phyloP scores from a whole-genome alignment of 2,329 filamentous ascomycete genomes.

The Podosphaera fusca region DNA sequence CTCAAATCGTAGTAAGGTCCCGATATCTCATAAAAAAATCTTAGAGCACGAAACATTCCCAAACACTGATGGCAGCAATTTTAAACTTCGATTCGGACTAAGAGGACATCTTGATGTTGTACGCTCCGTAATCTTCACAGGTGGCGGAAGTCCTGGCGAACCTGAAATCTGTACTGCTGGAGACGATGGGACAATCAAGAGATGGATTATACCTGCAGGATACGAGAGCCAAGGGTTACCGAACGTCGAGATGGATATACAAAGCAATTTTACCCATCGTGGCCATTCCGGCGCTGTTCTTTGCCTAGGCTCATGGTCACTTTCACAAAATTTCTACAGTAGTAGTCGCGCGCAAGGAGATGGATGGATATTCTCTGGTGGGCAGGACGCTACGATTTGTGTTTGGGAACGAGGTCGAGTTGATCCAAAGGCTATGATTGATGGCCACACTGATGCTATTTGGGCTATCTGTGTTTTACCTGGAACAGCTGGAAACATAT shows the following conservation, averaged over 20 bases:
- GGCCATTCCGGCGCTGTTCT: slow-evolving; percentile 84
- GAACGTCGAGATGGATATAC: slow-evolving; percentile 61
- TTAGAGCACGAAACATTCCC: slow-evolving; percentile 40
- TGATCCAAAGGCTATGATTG: slow-evolving; percentile 81
- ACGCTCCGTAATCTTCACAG: slow-evolving; percentile 85
- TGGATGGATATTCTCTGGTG: slow-evolving; percentile 96
- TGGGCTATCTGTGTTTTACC: slow-evolving; percentile 91
- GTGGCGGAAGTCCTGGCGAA: slow-evolving; percentile 81
- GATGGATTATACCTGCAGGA: slow-evolving; percentile 78
- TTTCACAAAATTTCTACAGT: slow-evolving; percentile 70
- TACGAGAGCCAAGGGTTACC: slow-evolving; percentile 34
- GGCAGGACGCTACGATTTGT: slow-evolving; percentile 75
- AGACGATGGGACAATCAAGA: slow-evolving; percentile 87
- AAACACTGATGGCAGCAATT: slow-evolving; percentile 45
- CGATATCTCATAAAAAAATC: slow-evolving; percentile 47
- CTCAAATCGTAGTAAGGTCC: slow-evolving; percentile 60
- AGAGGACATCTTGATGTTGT: slow-evolving; percentile 86
- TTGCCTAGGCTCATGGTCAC: slow-evolving; percentile 65
- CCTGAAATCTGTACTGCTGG: slow-evolving; percentile 92
- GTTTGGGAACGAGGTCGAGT: slow-evolving; percentile 92
- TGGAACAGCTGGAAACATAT: slow-evolving; percentile 55
- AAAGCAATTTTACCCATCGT: slow-evolving; percentile 83
- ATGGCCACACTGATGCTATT: slow-evolving; percentile 85
- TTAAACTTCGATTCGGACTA: slow-evolving; percentile 82
- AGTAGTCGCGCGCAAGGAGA: slow-evolving; percentile 74